Evolutionary conservation across 2,329 filamentous ascomycete species (phyloP).

Genomic region (Cladophialophora psammophila): DNA sequence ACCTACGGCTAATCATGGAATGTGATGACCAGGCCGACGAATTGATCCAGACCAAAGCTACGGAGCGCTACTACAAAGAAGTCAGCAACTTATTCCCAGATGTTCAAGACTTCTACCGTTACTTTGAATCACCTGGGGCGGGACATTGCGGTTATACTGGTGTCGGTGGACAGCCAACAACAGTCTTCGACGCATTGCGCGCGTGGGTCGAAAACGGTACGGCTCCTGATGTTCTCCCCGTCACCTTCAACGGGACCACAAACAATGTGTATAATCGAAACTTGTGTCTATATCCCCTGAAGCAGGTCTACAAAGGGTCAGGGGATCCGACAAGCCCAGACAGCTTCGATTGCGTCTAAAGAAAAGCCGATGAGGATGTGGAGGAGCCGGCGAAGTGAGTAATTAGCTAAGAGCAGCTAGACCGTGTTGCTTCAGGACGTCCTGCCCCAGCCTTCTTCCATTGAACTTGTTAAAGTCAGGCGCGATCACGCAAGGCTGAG

Average conservation of each 20-base stretch:
- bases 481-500: no score
- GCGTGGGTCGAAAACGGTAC: background rate
- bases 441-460: no score
- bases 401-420: no score
- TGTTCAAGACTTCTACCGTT: constrained; percentile 13
- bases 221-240: background rate
- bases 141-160: constrained; percentile 13
- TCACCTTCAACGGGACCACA: background rate
- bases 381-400: no score
- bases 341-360: no score
- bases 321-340: background rate
- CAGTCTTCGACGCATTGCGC: background rate
- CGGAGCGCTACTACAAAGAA: background rate
- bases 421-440: no score
- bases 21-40: background rate
- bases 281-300: constrained; percentile 1
- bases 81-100: background rate
- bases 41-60: background rate
- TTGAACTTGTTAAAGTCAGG: no score
- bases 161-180: background rate
- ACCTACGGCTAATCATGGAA: no score
- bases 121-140: constrained; percentile 13
- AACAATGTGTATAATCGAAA: background rate
- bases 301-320: constrained; percentile 1
- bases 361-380: no score